Evolutionary conservation across 768 basidiomycete species (phyloP).

Genomic region (Heimioporus sp.): DNA sequence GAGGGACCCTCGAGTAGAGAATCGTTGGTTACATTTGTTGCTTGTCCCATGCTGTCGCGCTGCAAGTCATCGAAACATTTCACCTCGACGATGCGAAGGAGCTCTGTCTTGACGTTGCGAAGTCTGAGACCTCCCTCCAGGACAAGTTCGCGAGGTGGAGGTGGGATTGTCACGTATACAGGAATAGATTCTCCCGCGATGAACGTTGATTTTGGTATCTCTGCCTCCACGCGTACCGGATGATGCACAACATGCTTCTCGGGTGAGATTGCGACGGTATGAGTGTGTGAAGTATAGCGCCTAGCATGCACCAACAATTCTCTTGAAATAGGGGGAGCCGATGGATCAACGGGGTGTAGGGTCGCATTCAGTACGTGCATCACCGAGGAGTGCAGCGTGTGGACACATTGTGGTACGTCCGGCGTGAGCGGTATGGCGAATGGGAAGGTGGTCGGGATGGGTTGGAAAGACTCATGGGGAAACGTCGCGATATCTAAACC

Average conservation of each 20-base stretch:
- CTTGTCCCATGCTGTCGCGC: conserved; percentile 14
- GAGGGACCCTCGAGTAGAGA: conserved; percentile 31
- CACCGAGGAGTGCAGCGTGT: conserved; percentile 72
- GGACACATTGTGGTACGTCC: conserved; percentile 82
- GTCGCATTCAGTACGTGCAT: conserved; percentile 68
- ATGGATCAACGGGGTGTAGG: conserved; percentile 49
- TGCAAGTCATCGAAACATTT: conserved; percentile 41
- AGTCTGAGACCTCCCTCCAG: conserved; percentile 69
- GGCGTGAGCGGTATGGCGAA: conserved; percentile 77
- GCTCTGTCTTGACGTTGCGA: conserved; percentile 77
- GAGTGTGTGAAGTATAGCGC: conserved; percentile 67
- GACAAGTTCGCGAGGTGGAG: conserved; percentile 66
- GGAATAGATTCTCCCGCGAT: conserved; percentile 72
- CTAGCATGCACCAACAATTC: conserved; percentile 67
- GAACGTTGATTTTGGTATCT: conserved; percentile 73
- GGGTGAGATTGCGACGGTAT: conserved; percentile 55
- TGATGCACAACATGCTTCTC: conserved; percentile 54
- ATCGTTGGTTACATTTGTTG: conserved; percentile 14
- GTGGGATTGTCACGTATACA: conserved; percentile 76
- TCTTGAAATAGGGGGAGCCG: conserved; percentile 44
- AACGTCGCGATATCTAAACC: conserved; percentile 56
- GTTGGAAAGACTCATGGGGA: conserved; percentile 31
- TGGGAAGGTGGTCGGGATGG: conserved; percentile 63
- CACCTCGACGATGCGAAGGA: conserved; percentile 64
- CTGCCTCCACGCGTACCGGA: conserved; percentile 67